These are phyloP conservation scores for Sarocladium oryzae DNA, from an alignment of 2,329 filamentous ascomycete genomes.

Conservation along the genomic window DNA sequence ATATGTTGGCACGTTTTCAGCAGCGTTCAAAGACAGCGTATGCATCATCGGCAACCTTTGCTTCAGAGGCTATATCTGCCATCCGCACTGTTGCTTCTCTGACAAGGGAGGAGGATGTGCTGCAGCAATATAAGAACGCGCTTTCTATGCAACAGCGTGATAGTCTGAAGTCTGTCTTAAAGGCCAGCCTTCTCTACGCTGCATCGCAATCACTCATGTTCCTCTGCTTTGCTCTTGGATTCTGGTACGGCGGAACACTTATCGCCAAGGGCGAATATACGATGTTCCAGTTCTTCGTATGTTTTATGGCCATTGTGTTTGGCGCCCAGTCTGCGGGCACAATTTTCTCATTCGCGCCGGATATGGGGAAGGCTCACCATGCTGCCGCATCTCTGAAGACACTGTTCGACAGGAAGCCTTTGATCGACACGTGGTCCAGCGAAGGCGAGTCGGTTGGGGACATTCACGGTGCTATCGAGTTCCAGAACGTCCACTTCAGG, in stretches of 20 bases:
- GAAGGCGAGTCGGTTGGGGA: slow-evolving; percentile 48
- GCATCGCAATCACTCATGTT: slow-evolving; percentile 79
- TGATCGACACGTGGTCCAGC: slow-evolving; percentile 74
- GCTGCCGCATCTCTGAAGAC: slow-evolving; percentile 74
- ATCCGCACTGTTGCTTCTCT: slow-evolving; percentile 91
- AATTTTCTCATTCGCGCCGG: slow-evolving; percentile 82
- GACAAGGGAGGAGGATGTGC: slow-evolving; percentile 78
- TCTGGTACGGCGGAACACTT: slow-evolving; percentile 84
- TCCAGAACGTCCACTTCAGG: slow-evolving; percentile 87
- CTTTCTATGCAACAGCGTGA: slow-evolving; percentile 60
- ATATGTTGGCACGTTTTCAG: slow-evolving; percentile 73
- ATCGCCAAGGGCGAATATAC: slow-evolving; percentile 65
- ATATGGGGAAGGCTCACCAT: slow-evolving; percentile 88
- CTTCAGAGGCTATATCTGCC: slow-evolving; percentile 87
- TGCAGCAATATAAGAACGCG: slow-evolving; percentile 60
- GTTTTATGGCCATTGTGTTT: slow-evolving; percentile 83
- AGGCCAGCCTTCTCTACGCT: slow-evolving; percentile 74
- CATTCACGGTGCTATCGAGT: slow-evolving; percentile 76
- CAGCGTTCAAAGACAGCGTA: slow-evolving; percentile 74
- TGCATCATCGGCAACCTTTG: slow-evolving; percentile 73
- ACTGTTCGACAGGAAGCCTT: slow-evolving; percentile 71
- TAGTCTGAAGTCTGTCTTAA: slow-evolving; percentile 67
- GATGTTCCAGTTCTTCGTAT: slow-evolving; percentile 87
- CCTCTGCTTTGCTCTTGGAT: slow-evolving; percentile 76
- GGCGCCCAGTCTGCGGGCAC: slow-evolving; percentile 86